Conservation (phyloP, 495 filamentous ascomycete species). For the Chaetomium cochliodes region DNA sequence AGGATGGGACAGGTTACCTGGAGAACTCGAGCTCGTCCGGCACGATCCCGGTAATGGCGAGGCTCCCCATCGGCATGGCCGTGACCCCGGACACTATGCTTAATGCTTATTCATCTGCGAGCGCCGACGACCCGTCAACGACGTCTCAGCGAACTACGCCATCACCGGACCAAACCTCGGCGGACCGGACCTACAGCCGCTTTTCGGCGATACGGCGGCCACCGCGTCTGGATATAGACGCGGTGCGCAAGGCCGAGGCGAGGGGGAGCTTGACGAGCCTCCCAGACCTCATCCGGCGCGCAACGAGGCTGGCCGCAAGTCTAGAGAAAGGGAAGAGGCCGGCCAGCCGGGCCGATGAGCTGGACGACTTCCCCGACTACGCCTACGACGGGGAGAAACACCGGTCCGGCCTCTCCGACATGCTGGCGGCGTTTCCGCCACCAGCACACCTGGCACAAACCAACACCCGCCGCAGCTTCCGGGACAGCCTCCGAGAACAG, state of each 20-base stretch:
- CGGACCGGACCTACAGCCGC: conserved; percentile 40
- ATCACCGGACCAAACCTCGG: conserved; percentile 31
- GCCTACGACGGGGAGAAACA: conserved; percentile 43
- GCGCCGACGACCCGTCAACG: conserved; percentile 41
- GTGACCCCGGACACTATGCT: conserved; percentile 44
- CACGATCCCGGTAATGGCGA: conserved; percentile 28
- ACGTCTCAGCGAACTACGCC: conserved; percentile 32
- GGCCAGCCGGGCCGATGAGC: conserved; percentile 63
- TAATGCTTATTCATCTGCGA: conserved; percentile 46
- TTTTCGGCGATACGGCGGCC: conserved; percentile 61
- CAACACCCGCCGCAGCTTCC: conserved; percentile 48
- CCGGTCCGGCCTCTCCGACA: conserved; percentile 73
- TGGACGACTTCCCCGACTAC: conserved; percentile 45
- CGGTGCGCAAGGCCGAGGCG: conserved; percentile 72
- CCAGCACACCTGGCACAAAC: conserved; percentile 54
- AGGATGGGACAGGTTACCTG: conserved; percentile 45
- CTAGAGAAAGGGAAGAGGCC: conserved; percentile 81
- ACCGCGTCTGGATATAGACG: conserved; percentile 74
- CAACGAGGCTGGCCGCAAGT: conserved; percentile 81
- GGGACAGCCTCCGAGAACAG: conserved; percentile 40
- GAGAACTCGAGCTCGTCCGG: conserved; percentile 46
- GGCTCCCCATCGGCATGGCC: conserved; percentile 29
- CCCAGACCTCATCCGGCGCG: conserved; percentile 83
- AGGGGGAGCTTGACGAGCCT: conserved; percentile 88
- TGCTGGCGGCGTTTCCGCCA: conserved; percentile 87